phyloP scores from a whole-genome alignment of 2,329 filamentous ascomycete genomes.

The Ophiostoma ips region DNA sequence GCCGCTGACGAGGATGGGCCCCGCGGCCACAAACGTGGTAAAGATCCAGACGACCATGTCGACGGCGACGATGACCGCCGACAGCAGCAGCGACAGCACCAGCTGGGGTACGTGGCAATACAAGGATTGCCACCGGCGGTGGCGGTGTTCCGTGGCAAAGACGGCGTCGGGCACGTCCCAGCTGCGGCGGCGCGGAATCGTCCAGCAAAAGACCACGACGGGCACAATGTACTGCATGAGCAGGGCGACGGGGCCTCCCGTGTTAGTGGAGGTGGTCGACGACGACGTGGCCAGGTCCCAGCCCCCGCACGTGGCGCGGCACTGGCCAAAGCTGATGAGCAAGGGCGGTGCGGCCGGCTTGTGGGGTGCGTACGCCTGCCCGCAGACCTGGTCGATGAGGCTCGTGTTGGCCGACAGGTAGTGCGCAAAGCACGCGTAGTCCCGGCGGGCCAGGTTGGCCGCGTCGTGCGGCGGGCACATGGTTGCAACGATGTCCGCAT shows the following conservation, averaged over 20 bases:
- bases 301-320: background rate
- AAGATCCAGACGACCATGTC: constrained; percentile 2
- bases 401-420: constrained; percentile 2
- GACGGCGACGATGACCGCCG: background rate
- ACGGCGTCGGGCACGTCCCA: constrained; percentile 2
- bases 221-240: constrained; percentile 6
- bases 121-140: background rate
- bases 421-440: constrained; percentile 2
- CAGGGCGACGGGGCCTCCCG: background rate
- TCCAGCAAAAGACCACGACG: constrained; percentile 3
- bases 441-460: background rate
- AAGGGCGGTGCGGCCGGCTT: background rate
- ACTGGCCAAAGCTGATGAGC: background rate
- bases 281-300: constrained; percentile 2
- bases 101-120: background rate
- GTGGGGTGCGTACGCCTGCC: background rate
- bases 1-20: background rate
- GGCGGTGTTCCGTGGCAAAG: background rate
- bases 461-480: background rate
- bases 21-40: background rate
- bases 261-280: background rate
- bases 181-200: constrained; percentile 1
- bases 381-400: constrained; percentile 2
- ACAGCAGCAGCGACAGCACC: background rate
- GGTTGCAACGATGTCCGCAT: background rate